These are phyloP conservation scores for Dendrobium catenatum DNA, from an alignment of 106 monocot species.

Conservation along the genomic window DNA sequence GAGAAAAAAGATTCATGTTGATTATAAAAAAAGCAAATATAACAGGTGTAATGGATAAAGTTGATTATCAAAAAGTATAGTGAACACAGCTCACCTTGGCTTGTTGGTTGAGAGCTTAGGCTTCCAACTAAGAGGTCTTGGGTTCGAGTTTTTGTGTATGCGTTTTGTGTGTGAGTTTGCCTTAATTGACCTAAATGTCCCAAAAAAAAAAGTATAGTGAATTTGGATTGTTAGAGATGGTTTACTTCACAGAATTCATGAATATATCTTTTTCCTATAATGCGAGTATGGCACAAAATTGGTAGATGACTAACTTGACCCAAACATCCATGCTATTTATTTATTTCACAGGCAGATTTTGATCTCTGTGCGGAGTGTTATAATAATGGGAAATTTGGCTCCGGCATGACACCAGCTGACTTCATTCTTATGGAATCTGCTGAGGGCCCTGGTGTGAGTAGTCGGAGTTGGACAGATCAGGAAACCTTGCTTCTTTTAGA, in stretches of 20 bases:
- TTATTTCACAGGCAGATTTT: slow-evolving; percentile 80
- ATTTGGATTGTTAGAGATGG: neutral
- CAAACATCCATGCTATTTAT: neutral
- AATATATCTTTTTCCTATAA: neutral
- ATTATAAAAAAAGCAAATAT: neutral
- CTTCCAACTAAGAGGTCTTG: too few relatives aligned
- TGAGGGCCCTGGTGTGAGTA: slow-evolving; percentile 66
- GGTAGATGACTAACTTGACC: neutral
- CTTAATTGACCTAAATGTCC: too few relatives aligned
- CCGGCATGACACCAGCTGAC: slow-evolving; percentile 76
- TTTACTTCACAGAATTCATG: neutral
- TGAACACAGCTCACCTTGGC: neutral
- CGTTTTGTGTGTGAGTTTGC: too few relatives aligned
- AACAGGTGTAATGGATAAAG: neutral
- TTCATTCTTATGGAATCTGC: slow-evolving; percentile 97
- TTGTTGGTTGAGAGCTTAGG: too few relatives aligned
- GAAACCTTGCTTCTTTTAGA: slow-evolving; percentile 94
- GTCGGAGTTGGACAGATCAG: slow-evolving; percentile 94
- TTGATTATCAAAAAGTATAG: neutral
- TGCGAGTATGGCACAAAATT: neutral
- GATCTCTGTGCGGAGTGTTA: slow-evolving; percentile 90
- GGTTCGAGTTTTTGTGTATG: too few relatives aligned
- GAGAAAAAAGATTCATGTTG: too few relatives aligned
- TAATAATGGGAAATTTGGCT: slow-evolving; percentile 68
- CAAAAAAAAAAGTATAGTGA: neutral